Evolutionary conservation across 1,284 basidiomycete genomes (phyloP).

Genomic region (Pseudomicrostroma phylloplanum): DNA sequence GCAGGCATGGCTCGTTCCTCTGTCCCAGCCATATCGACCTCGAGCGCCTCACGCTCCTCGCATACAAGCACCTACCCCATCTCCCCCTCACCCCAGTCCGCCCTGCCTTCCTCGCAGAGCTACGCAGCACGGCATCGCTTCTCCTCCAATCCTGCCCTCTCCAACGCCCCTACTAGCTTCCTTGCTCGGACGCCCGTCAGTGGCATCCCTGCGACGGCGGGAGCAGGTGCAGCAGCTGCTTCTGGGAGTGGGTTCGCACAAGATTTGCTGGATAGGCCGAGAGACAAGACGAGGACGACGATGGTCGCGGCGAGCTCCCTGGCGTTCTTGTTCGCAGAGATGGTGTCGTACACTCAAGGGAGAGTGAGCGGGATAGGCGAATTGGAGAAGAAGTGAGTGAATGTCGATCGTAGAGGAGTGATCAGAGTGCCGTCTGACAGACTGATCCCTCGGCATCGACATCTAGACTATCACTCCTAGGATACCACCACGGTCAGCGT

Average conservation of each 20-base stretch:
- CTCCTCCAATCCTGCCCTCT: too few species aligned
- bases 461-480: slow-evolving; percentile 27
- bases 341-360: slow-evolving; percentile 72
- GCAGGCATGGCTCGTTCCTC: too few species aligned
- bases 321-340: slow-evolving; percentile 41
- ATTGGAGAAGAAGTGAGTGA: slow-evolving; percentile 59
- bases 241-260: background rate
- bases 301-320: slow-evolving; percentile 32
- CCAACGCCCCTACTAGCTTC: background rate
- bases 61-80: background rate
- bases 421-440: background rate
- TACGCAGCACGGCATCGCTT: background rate
- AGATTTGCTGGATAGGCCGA: slow-evolving; percentile 42
- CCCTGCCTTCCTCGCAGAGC: background rate
- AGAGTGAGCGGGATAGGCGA: slow-evolving; percentile 89
- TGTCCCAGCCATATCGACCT: background rate
- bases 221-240: background rate
- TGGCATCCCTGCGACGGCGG: background rate
- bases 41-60: background rate
- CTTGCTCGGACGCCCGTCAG: slow-evolving; percentile 4
- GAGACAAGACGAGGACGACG: slow-evolving; percentile 29
- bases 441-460: background rate
- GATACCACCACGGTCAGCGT: slow-evolving; percentile 36
- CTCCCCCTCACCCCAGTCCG: background rate
- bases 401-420: background rate